Percentiles rank a stretch among this genome's conserved stretches.
These are phyloP conservation scores for Globisporangium carolinianum DNA, from an alignment of 352 stramenopile species.

Conservation along the genomic window DNA sequence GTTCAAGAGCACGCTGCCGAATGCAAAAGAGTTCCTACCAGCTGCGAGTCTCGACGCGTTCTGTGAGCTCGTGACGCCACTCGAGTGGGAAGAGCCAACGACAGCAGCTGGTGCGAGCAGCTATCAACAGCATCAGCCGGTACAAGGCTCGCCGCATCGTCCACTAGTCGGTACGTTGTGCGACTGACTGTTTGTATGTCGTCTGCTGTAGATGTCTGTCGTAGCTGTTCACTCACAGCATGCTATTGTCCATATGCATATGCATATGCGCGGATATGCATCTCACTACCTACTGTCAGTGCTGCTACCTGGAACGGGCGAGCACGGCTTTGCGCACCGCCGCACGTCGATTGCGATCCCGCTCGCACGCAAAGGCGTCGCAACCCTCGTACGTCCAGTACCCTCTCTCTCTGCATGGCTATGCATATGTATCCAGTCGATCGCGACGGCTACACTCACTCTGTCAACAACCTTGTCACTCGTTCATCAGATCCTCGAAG, in stretches of 20 bases:
- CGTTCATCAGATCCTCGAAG: slow-evolving; percentile 58
- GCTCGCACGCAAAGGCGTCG: slow-evolving; percentile 50
- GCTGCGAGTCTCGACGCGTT: slow-evolving; percentile 47
- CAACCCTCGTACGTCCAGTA: slow-evolving; percentile 35
- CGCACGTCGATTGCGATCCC: slow-evolving; percentile 55
- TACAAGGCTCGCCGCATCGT: slow-evolving; percentile 17
- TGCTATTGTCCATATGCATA: no score
- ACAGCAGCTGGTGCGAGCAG: background rate
- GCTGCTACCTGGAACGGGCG: slow-evolving; percentile 60
- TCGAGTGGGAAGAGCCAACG: slow-evolving; percentile 28
- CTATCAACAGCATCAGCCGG: background rate
- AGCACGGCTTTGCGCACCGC: slow-evolving; percentile 73
- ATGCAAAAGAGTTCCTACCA: slow-evolving; percentile 50
- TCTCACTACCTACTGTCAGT: slow-evolving; percentile 17
- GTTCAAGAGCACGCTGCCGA: slow-evolving; percentile 56
- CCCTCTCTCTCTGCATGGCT: background rate
- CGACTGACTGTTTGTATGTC: no score
- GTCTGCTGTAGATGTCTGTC: no score
- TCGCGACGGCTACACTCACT: background rate
- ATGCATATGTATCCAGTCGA: background rate
- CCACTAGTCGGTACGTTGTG: slow-evolving; percentile 19
- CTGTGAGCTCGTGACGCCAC: slow-evolving; percentile 63
- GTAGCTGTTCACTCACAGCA: no score
- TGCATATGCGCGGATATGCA: no score
- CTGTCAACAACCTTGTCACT: no score